These are phyloP conservation scores for Suhomyces prunicola DNA, from an alignment of 805 yeast species.

Conservation along the genomic window DNA sequence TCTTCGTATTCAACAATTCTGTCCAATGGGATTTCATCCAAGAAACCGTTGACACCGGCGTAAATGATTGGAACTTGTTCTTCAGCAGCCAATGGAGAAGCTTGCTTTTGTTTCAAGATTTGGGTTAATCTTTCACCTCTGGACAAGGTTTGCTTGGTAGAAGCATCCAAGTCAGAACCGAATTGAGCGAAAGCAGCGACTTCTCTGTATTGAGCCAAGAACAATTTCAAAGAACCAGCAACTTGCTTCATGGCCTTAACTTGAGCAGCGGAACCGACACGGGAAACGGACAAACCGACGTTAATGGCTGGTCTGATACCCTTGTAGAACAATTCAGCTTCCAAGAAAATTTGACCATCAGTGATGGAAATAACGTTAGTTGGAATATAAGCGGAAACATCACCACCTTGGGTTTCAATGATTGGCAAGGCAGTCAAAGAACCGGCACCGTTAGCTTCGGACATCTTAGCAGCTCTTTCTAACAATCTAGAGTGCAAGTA, in stretches of 20 bases:
- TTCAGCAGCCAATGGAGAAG: conserved; percentile 95
- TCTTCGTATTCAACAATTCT: conserved; percentile 89
- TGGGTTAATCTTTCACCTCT: conserved; percentile 99
- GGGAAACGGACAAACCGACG: conserved; percentile 99
- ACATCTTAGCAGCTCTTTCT: conserved; percentile 98
- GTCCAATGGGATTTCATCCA: conserved; percentile 80
- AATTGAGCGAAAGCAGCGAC: conserved; percentile 99
- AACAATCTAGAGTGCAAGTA: conserved; percentile 91
- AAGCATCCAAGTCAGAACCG: conserved; percentile 99
- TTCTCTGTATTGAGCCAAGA: conserved; percentile 99
- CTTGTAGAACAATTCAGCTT: conserved; percentile 99
- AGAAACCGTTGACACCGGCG: conserved; percentile 99
- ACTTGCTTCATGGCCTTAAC: conserved; percentile 99
- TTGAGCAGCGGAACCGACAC: conserved; percentile 99
- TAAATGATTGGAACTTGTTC: conserved; percentile 97
- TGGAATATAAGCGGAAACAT: conserved; percentile 96
- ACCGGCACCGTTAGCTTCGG: conserved; percentile 85
- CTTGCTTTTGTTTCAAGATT: conserved; percentile 97
- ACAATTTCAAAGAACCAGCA: conserved; percentile 99
- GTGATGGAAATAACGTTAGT: conserved; percentile 97
- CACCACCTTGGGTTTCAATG: conserved; percentile 99
- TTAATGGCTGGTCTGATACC: conserved; percentile 99
- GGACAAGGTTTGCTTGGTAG: conserved; percentile 96
- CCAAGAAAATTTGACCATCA: conserved; percentile 97
- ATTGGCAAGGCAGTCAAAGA: conserved; percentile 94